Base-by-base conservation (phyloP, 106 monocot species). In the Dioscorea alata region DNA sequence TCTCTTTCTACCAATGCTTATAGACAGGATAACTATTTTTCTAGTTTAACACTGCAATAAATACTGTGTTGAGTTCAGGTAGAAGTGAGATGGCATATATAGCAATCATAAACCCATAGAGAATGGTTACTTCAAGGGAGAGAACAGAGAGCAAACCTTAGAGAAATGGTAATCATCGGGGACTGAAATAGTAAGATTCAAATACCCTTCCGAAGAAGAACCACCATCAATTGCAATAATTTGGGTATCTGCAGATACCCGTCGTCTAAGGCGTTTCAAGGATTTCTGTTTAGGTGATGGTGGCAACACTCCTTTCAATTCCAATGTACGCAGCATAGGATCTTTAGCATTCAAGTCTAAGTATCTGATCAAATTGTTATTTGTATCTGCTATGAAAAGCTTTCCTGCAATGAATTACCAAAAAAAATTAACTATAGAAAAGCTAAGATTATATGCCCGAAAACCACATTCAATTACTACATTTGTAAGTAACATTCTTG, bases 321-420 rank as follows among this genome's bases (percentile, higher is more conserved):
- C 87, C 57, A 99, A 73, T 42, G 92, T 99, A 21, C 35, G 74
- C 62, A 89, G 60, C 63, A 72, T 66, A 76, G 56, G 74, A 61
- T 78, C 76, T 34, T 84, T 78, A 23, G 75, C 82, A 79, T 82
- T 90, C 66, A 99, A 73, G 60, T 85, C 81, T 58, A 99, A 64
- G 63, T 79, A 92, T 81, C 97, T 83, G 59, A 93, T 93, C 60
- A 69, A 31, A 68, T 68, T 90, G 61, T 99, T 92, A 81, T 93
- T 92, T 74, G 92, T 92, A 71, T 92, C 97, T 59, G 97, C 97
- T 75, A 99, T 90, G 16, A 93, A 70, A 80, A 99, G 74, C 69
- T 71, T 92, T 59, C 97, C 97, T 99, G 83, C 69, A 83, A 78
- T 49, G 69, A 56, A 57, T 72, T 42, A 67, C 58, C 31, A 69